phyloP scores from a whole-genome alignment of 495 filamentous ascomycete genomes.

The Rhizodiscina lignyota region DNA sequence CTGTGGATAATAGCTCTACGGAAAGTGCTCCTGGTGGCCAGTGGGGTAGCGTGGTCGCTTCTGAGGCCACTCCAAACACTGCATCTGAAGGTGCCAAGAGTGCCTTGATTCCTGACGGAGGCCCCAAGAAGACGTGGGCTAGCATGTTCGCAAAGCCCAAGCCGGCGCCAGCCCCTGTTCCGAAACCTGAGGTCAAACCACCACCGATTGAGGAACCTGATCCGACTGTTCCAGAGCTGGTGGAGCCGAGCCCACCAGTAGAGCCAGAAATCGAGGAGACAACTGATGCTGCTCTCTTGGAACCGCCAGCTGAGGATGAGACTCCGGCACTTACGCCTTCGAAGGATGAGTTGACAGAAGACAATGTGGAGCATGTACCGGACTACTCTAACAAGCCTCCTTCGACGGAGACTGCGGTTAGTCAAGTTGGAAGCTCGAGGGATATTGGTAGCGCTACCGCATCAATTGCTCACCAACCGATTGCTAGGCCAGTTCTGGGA shows the following conservation, averaged over 20 bases:
- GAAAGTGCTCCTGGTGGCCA: conserved; percentile 18
- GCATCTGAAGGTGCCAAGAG: conserved; percentile 24
- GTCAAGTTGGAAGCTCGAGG: conserved; percentile 70
- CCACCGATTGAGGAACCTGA: conserved; percentile 9
- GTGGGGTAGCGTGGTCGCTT: conserved; percentile 16
- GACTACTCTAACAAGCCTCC: conserved; percentile 62
- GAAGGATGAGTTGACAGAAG: conserved; percentile 76
- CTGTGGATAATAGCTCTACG: conserved; percentile 6
- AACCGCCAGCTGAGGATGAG: no score
- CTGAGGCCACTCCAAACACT: conserved; percentile 17
- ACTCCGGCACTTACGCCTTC: conserved; percentile 42
- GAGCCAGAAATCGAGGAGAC: conserved; percentile 2
- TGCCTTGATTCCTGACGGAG: conserved; percentile 29
- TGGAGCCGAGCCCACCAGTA: conserved; percentile 9
- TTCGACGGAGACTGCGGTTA: conserved; percentile 70
- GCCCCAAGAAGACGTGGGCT: conserved; percentile 42
- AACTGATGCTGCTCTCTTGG: no score
- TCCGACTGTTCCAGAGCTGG: conserved; percentile 1
- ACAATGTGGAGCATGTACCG: conserved; percentile 76
- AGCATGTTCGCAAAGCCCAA: conserved; percentile 39
- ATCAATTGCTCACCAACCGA: conserved; percentile 33
- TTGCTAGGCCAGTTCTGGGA: conserved; percentile 41
- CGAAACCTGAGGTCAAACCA: conserved; percentile 10
- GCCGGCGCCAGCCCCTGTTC: conserved; percentile 15
- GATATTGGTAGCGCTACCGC: conserved; percentile 38